Conservation (phyloP, 192 early-diverging fungal genomes). For the Podila minutissima region DNA sequence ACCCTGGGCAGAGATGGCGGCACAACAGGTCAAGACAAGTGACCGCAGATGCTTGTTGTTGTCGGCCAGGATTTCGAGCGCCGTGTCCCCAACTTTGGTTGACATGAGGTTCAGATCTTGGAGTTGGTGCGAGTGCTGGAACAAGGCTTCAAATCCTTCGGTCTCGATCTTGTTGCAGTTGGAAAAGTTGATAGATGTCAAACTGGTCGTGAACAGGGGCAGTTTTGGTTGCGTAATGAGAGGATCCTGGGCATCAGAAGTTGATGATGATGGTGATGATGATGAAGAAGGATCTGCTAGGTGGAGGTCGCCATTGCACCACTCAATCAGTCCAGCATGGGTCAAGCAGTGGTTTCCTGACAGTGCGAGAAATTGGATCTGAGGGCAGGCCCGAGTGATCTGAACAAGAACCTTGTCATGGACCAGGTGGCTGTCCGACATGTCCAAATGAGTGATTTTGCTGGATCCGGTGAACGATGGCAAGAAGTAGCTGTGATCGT, state of each 20-base stretch:
- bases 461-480: constrained; percentile 22
- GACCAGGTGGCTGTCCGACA: constrained; percentile 21
- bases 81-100: constrained; percentile 17
- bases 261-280: neutral
- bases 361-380: constrained; percentile 20
- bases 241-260: neutral
- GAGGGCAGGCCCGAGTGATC: constrained; percentile 14
- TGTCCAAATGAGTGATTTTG: constrained; percentile 11
- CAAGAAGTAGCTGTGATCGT: constrained; percentile 19
- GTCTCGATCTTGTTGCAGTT: constrained; percentile 33
- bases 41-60: constrained; percentile 8
- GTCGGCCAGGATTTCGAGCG: constrained; percentile 3
- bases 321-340: constrained; percentile 16
- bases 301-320: constrained; percentile 8
- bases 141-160: constrained; percentile 18
- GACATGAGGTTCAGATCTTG: constrained; percentile 19
- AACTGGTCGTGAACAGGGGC: neutral
- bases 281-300: neutral
- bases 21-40: constrained; percentile 22
- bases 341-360: constrained; percentile 23
- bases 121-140: constrained; percentile 7
- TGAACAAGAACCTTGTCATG: constrained; percentile 17
- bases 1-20: constrained; percentile 9
- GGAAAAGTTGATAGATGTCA: constrained; percentile 24
- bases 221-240: neutral